These are phyloP conservation scores for Dryas octopetala DNA, from an alignment of 306 rosid genomes.

Conservation along the genomic window DNA sequence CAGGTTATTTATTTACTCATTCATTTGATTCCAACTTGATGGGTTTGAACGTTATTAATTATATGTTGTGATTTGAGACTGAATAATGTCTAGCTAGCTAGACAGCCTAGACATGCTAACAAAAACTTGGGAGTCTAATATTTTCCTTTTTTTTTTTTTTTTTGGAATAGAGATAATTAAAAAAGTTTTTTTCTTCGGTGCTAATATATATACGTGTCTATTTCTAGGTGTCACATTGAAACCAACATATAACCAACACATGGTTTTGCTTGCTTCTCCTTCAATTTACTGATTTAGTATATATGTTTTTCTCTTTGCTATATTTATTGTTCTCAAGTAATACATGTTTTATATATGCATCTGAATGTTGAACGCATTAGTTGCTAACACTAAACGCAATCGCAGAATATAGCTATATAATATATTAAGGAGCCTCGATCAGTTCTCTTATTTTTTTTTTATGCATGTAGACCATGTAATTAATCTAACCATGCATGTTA, in stretches of 20 bases:
- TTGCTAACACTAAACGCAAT: not conserved
- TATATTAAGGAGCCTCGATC: not conserved
- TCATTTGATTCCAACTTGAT: no score
- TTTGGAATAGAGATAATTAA: not conserved
- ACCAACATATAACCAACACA: conserved; percentile 31
- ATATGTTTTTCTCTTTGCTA: not conserved
- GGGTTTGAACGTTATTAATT: no score
- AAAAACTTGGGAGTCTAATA: not conserved
- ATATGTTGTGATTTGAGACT: no score
- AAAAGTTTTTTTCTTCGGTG: not conserved
- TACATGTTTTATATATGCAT: not conserved
- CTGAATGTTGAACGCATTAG: not conserved
- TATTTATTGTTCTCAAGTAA: not conserved
- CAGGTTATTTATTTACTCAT: conserved; percentile 42
- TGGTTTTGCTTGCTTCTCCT: conserved; percentile 21
- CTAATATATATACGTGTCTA: conserved; percentile 8
- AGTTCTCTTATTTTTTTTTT: not conserved
- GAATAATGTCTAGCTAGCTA: no score
- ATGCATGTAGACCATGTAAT: not conserved
- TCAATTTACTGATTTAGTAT: not conserved
- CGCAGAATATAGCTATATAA: not conserved
- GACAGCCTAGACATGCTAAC: not conserved
- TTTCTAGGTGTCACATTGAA: conserved; percentile 24
- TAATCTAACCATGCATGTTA: not conserved
- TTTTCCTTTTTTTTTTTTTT: not conserved